phyloP scores from a whole-genome alignment of 106 monocot genomes.

The Allium sativum region DNA sequence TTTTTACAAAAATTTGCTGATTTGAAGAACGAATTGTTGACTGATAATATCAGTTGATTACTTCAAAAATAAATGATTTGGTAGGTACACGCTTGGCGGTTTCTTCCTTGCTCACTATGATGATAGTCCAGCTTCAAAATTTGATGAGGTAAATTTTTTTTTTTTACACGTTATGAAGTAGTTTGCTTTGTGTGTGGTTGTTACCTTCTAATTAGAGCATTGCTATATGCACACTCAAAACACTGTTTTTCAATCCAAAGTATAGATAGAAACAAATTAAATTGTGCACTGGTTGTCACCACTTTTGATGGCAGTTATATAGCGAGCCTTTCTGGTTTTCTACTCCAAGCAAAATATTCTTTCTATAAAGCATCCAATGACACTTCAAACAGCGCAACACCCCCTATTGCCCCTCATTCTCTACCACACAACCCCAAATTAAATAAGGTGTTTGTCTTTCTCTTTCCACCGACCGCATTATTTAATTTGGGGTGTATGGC shows the following conservation, averaged over 20 bases:
- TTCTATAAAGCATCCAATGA: too few relatives aligned
- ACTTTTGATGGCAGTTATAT: too few relatives aligned
- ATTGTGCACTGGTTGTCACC: background rate
- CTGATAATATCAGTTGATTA: background rate
- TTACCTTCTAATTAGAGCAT: background rate
- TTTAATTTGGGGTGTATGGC: too few relatives aligned
- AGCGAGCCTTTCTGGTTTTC: too few relatives aligned
- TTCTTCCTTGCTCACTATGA: constrained; percentile 89
- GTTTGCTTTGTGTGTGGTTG: background rate
- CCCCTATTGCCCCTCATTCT: too few relatives aligned
- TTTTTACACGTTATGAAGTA: too few relatives aligned
- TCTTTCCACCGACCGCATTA: too few relatives aligned
- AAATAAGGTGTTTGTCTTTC: too few relatives aligned
- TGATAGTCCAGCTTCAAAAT: constrained; percentile 76
- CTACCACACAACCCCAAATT: too few relatives aligned
- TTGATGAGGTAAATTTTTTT: constrained; percentile 64
- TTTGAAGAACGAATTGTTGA: background rate
- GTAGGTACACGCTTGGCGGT: constrained; percentile 84
- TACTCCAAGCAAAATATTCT: too few relatives aligned
- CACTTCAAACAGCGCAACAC: too few relatives aligned
- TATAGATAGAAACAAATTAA: constrained; percentile 2
- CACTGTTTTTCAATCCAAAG: background rate
- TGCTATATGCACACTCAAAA: background rate
- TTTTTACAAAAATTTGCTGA: background rate
- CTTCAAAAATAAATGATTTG: background rate